Conservation (phyloP, 139 green algal species). For the Coelastrella sp. region DNA sequence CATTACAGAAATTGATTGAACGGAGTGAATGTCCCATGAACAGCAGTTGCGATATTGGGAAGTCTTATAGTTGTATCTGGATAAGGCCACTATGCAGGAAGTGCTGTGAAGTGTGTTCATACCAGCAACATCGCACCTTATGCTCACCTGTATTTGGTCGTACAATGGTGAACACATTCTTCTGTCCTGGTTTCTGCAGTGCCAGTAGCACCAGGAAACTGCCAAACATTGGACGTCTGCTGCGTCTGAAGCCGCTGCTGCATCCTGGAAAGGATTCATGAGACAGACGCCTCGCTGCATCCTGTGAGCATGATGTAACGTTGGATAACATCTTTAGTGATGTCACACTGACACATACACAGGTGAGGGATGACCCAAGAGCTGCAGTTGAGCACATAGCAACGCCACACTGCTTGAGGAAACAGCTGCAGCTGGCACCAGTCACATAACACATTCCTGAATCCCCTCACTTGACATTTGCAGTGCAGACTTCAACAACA, state of each 20-base stretch:
- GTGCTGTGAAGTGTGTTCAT: neutral
- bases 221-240: slow-evolving; percentile 59
- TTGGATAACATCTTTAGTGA: too few relatives aligned
- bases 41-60: too few relatives aligned
- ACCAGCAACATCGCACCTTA: neutral
- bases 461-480: too few relatives aligned
- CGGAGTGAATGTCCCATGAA: too few relatives aligned
- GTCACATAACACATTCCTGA: too few relatives aligned
- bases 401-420: neutral
- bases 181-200: slow-evolving; percentile 65
- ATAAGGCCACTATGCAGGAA: too few relatives aligned
- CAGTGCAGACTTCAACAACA: too few relatives aligned
- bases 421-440: neutral
- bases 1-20: too few relatives aligned
- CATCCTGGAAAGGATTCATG: slow-evolving; percentile 31
- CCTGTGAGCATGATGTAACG: neutral
- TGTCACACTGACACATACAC: too few relatives aligned
- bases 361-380: neutral
- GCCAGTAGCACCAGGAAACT: slow-evolving; percentile 67
- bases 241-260: slow-evolving; percentile 67
- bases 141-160: slow-evolving; percentile 77
- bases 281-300: slow-evolving; percentile 8
- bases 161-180: slow-evolving; percentile 67
- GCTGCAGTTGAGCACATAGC: neutral
- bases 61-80: too few relatives aligned